Percentiles rank a stretch among this genome's conserved stretches.
Conservation (phyloP, 1,284 basidiomycete species). For the Ganoderma resinaceum region DNA sequence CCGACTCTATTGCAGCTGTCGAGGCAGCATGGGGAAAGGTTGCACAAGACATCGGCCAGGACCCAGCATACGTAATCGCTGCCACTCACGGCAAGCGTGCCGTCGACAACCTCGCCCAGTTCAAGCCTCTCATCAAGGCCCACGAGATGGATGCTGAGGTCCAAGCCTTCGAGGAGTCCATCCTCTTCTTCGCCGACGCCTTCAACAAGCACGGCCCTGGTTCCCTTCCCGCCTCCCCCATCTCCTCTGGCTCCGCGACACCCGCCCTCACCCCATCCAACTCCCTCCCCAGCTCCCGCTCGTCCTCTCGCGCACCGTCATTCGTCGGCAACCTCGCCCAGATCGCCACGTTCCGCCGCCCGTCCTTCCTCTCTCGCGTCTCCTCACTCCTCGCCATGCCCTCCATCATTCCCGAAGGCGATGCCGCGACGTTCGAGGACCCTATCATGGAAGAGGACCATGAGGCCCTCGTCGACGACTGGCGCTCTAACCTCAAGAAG, state of each 20-base stretch:
- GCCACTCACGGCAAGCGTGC: constrained; percentile 81
- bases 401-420: constrained; percentile 45
- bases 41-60: constrained; percentile 71
- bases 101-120: constrained; percentile 54
- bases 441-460: constrained; percentile 48
- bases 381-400: constrained; percentile 53
- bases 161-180: constrained; percentile 71
- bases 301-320: constrained; percentile 46
- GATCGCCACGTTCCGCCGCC: constrained; percentile 47
- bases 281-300: constrained; percentile 51
- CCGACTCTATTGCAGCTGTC: constrained; percentile 79
- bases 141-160: constrained; percentile 77
- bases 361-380: constrained; percentile 58
- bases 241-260: constrained; percentile 32
- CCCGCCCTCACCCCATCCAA: constrained; percentile 44
- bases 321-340: constrained; percentile 43
- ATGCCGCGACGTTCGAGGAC: constrained; percentile 46
- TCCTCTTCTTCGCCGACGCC: constrained; percentile 78
- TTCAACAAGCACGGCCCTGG: constrained; percentile 55
- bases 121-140: constrained; percentile 50
- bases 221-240: constrained; percentile 39
- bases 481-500: constrained; percentile 36
- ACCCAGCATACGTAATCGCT: constrained; percentile 69
- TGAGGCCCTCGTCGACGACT: constrained; percentile 41
- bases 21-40: constrained; percentile 84